These are phyloP conservation scores for Cryphonectria japonica DNA, from an alignment of 2,329 filamentous ascomycete species.

Conservation along the genomic window DNA sequence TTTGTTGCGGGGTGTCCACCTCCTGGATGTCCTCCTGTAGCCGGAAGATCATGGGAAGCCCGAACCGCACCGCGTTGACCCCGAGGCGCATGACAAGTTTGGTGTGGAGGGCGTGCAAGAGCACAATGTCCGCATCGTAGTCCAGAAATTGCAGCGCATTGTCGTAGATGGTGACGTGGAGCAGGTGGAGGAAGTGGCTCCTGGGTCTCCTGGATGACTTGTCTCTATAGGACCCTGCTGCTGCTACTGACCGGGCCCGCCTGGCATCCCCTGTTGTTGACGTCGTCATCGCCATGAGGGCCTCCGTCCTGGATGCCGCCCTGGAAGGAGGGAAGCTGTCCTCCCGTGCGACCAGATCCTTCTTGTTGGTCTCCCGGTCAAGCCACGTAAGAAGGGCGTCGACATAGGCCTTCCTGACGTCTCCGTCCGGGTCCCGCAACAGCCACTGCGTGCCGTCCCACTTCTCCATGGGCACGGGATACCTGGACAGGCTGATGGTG, in stretches of 20 bases:
- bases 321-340: conserved; percentile 5
- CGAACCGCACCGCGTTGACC: conserved; percentile 77
- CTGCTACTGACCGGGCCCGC: conserved; percentile 69
- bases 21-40: conserved; percentile 82
- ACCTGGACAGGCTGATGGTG: conserved; percentile 69
- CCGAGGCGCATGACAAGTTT: conserved; percentile 78
- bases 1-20: conserved; percentile 67
- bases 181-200: conserved; percentile 76
- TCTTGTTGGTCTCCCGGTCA: conserved; percentile 72
- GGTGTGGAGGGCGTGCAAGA: conserved; percentile 76
- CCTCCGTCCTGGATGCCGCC: conserved; percentile 56
- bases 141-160: conserved; percentile 75
- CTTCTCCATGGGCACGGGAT: conserved; percentile 75
- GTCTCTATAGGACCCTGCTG: conserved; percentile 56
- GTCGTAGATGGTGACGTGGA: conserved; percentile 91
- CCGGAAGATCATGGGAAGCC: conserved; percentile 85
- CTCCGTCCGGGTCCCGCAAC: conserved; percentile 75
- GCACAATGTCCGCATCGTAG: conserved; percentile 73
- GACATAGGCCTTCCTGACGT: conserved; percentile 82
- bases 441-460: conserved; percentile 99
- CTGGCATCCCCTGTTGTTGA: conserved; percentile 50
- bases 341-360: conserved; percentile 52
- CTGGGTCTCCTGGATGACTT: conserved; percentile 56
- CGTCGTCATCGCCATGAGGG: conserved; percentile 41
- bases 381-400: conserved; percentile 87